A percentile compares a stretch with the other conserved stretches of the same genome.
Evolutionary conservation across 768 basidiomycete genomes (phyloP).

Genomic region (Udeniomyces megalosporus): DNA sequence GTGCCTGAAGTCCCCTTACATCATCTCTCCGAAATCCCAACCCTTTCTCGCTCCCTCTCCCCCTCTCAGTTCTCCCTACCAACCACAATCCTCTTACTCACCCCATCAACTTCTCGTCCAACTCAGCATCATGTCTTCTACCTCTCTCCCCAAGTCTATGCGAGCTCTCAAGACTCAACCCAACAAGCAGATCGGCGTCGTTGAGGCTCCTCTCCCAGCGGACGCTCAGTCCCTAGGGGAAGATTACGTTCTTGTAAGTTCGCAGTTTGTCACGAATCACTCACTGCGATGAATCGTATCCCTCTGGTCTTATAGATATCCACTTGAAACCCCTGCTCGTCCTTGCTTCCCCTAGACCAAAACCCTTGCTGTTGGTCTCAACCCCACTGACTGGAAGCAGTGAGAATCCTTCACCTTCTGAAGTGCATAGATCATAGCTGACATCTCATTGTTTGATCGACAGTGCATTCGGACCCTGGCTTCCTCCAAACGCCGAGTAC

Average conservation of each 20-base stretch:
- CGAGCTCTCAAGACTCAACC: background rate
- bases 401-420: no score
- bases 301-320: background rate
- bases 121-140: no score
- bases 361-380: constrained; percentile 6
- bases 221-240: background rate
- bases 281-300: background rate
- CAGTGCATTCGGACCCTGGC: background rate
- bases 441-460: background rate
- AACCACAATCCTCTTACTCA: no score
- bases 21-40: no score
- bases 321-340: background rate
- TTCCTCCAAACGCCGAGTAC: no score
- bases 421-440: background rate
- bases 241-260: background rate
- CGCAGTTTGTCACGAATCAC: background rate
- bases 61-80: no score
- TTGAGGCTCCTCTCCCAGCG: background rate
- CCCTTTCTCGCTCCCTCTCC: no score
- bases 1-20: no score
- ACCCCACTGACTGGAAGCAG: background rate
- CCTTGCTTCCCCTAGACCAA: background rate
- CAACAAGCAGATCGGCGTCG: background rate
- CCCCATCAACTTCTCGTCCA: no score
- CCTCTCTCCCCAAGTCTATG: background rate